phyloP scores from a whole-genome alignment of 371 early-diverging fungal species.

The Entomophthora muscae region DNA sequence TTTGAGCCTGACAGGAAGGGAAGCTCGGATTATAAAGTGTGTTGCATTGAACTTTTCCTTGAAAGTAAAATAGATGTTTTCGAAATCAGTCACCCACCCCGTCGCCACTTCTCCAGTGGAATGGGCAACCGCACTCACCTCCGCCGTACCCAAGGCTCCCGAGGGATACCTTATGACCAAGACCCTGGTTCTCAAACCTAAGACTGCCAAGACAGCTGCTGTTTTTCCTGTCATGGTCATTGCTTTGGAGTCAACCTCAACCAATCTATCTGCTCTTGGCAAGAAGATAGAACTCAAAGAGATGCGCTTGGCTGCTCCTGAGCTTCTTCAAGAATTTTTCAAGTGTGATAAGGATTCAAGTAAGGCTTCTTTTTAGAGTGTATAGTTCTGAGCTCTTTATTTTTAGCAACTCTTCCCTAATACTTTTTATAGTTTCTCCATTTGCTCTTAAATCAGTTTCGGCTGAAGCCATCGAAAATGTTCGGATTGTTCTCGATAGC shows the following conservation, averaged over 20 bases:
- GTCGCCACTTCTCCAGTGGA: not conserved
- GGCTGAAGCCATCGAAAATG: slow-evolving; percentile 22
- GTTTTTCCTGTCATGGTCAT: slow-evolving; percentile 40
- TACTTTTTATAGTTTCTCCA: slow-evolving; percentile 9
- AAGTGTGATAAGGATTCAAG: slow-evolving; percentile 27
- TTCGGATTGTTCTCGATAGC: slow-evolving; percentile 37
- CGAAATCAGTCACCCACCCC: not conserved
- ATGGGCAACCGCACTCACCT: not conserved
- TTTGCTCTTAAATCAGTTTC: slow-evolving; percentile 40
- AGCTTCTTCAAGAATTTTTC: slow-evolving; percentile 31
- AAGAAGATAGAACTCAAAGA: slow-evolving; percentile 43
- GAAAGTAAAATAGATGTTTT: too few species aligned
- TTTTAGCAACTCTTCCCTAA: not conserved
- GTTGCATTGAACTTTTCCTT: too few species aligned
- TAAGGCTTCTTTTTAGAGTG: not conserved
- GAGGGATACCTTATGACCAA: slow-evolving; percentile 23
- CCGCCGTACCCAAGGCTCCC: not conserved
- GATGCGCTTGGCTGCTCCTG: slow-evolving; percentile 43
- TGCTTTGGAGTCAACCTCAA: slow-evolving; percentile 28
- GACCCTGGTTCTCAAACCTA: slow-evolving; percentile 50
- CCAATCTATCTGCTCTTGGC: slow-evolving; percentile 30
- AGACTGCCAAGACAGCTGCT: slow-evolving; percentile 42
- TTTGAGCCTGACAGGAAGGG: too few species aligned
- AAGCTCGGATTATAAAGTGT: too few species aligned
- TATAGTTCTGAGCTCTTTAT: not conserved